A percentile compares a stretch with the other conserved stretches of the same genome.
phyloP scores from a whole-genome alignment of 805 yeast genomes.

The Torulaspora microellipsoides region DNA sequence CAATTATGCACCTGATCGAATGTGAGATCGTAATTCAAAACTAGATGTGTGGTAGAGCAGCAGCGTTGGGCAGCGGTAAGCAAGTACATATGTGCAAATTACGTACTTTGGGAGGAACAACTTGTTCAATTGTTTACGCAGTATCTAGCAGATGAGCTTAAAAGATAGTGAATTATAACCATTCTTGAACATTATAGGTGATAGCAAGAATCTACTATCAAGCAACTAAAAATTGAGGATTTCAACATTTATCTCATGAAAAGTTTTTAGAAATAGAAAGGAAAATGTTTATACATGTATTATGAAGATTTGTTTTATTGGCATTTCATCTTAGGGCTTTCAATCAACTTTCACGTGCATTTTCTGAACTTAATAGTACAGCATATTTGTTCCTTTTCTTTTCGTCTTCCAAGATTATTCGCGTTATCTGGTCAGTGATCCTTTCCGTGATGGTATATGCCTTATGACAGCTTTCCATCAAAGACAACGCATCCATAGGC shows the following conservation, averaged over 20 bases:
- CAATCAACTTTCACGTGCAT: slow-evolving; percentile 24
- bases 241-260: not conserved
- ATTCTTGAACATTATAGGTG: not conserved
- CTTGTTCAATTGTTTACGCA: not conserved
- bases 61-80: no score
- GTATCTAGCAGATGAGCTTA: not conserved
- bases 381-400: slow-evolving; percentile 40
- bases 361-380: slow-evolving; percentile 33
- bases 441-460: slow-evolving; percentile 61
- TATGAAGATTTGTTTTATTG: not conserved
- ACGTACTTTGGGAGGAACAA: no score
- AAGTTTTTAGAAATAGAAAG: not conserved
- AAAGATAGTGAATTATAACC: slow-evolving; percentile 2
- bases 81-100: no score
- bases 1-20: no score
- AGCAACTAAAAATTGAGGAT: no score
- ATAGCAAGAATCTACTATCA: not conserved
- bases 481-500: slow-evolving; percentile 65
- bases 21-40: no score
- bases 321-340: not conserved
- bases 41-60: no score
- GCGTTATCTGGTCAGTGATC: slow-evolving; percentile 60
- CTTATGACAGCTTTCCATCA: slow-evolving; percentile 63
- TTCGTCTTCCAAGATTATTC: slow-evolving; percentile 52
- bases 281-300: not conserved